A percentile compares a stretch with the other conserved stretches of the same genome.
phyloP scores from a whole-genome alignment of 225 moss, liverwort and hornwort genomes.

The Rhytidiadelphus loreus region DNA sequence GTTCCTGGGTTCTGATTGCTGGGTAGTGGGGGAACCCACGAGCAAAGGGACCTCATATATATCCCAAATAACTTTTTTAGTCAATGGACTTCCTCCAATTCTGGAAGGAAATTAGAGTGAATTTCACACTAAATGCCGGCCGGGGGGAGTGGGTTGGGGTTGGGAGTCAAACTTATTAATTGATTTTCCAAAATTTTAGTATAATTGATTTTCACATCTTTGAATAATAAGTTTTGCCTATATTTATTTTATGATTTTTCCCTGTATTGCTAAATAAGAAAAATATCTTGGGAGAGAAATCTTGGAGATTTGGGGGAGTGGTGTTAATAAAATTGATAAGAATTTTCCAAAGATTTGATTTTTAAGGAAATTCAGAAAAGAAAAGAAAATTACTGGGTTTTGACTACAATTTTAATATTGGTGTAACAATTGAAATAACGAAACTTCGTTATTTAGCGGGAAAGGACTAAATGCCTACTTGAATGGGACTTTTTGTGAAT shows the following conservation, averaged over 20 bases:
- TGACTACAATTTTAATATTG: not conserved
- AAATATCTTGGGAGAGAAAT: not conserved
- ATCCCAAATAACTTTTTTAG: no score
- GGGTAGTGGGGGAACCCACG: not conserved
- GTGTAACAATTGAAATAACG: no score
- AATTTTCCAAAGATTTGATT: not conserved
- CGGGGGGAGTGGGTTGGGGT: no score
- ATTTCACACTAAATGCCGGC: not conserved
- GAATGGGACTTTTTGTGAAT: no score
- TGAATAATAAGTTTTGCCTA: not conserved
- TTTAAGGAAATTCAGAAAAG: not conserved
- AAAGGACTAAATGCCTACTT: not conserved
- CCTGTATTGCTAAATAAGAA: not conserved
- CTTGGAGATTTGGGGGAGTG: not conserved
- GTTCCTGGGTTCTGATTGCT: not conserved
- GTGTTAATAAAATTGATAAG: not conserved
- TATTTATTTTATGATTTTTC: not conserved
- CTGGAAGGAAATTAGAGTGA: not conserved
- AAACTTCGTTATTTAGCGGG: accelerated
- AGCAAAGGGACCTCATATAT: no score
- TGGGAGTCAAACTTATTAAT: not conserved
- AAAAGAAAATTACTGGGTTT: accelerated
- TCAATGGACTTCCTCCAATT: not conserved
- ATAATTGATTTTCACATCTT: not conserved
- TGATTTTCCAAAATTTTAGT: not conserved